A percentile compares a stretch with the other conserved stretches of the same genome.
Evolutionary conservation across 768 basidiomycete genomes (phyloP).

Genomic region (Naganishia randhawae): DNA sequence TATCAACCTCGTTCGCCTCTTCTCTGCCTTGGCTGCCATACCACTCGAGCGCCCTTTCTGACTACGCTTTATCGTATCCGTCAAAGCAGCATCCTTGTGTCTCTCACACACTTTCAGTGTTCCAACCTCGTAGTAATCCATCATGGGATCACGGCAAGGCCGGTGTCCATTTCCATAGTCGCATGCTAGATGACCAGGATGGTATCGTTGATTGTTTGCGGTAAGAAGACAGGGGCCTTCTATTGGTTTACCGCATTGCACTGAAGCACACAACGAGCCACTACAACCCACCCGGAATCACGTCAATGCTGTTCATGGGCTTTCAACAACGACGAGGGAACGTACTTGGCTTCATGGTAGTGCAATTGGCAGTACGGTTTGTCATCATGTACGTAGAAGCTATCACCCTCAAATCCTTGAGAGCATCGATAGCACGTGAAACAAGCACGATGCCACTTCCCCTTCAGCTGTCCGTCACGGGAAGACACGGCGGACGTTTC

Average conservation of each 20-base stretch:
- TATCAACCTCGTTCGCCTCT: conserved; percentile 75
- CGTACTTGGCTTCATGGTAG: conserved; percentile 79
- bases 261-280: conserved; percentile 76
- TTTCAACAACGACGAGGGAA: conserved; percentile 10
- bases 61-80: conserved; percentile 25
- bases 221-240: conserved; percentile 90
- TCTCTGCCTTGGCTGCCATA: conserved; percentile 60
- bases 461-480: conserved; percentile 87
- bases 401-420: conserved; percentile 83
- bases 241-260: conserved; percentile 77
- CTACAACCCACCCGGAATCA: conserved; percentile 27
- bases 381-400: conserved; percentile 86
- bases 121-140: conserved; percentile 79
- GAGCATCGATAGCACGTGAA: conserved; percentile 83
- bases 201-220: conserved; percentile 73
- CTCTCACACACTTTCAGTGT: conserved; percentile 75
- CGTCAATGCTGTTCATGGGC: neutral
- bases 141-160: conserved; percentile 57
- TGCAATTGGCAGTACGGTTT: conserved; percentile 87
- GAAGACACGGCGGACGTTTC: conserved; percentile 88
- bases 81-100: conserved; percentile 58
- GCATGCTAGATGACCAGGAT: conserved; percentile 82
- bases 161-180: conserved; percentile 58
- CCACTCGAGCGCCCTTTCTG: conserved; percentile 28
- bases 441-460: conserved; percentile 88